Base-by-base conservation (phyloP, 1,284 basidiomycete genomes). In the Ustilago cynodontis region DNA sequence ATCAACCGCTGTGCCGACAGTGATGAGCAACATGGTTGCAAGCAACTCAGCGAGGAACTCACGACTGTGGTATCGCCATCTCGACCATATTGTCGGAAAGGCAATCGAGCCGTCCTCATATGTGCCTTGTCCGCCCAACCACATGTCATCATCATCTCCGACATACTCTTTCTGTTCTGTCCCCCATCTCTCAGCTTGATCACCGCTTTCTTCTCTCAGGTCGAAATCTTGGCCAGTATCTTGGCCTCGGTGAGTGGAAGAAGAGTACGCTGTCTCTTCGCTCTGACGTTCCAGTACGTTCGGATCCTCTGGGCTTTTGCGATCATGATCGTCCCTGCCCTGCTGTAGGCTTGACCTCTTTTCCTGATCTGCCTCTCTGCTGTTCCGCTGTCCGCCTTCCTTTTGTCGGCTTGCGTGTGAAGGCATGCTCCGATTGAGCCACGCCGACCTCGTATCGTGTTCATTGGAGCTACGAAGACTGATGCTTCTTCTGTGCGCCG, bases 1-100 rank as follows among this genome's bases (percentile, higher is more conserved):
- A 59, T 82, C 80, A 8, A 83, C 82, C 14, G 79, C 73, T 0
- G 77, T 76, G 28, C 82, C 82, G 5, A 83, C 79, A 16, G 79
- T 60, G 49, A 83, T 55, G 41, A 82, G 76, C 20, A 73, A 63
- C 43, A 74, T 70, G 3, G 73, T 64, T 2, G 70, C 70, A 1
- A 72, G 64, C 13, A 59, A 29, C 35, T 72, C 64, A 4, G 70
- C 70, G 5, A 72, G 43, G 14, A 72, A 72, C 45, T 72, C 70
- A 16, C 64, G 70, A 26, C 55, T 51, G 43, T 63, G 64, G 20
- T 66, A 72, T 16, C 70, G 49, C 63, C 63, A 67, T 18, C 59
- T 49, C 10, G 64, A 62, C 63, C 63, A 66, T 1, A 22, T 33
- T 3, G 70, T 72, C 9, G 70, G 70, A 20, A 71, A 71, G 1